Conservation (phyloP, 768 basidiomycete genomes). For the Phanerochaete sordida region DNA sequence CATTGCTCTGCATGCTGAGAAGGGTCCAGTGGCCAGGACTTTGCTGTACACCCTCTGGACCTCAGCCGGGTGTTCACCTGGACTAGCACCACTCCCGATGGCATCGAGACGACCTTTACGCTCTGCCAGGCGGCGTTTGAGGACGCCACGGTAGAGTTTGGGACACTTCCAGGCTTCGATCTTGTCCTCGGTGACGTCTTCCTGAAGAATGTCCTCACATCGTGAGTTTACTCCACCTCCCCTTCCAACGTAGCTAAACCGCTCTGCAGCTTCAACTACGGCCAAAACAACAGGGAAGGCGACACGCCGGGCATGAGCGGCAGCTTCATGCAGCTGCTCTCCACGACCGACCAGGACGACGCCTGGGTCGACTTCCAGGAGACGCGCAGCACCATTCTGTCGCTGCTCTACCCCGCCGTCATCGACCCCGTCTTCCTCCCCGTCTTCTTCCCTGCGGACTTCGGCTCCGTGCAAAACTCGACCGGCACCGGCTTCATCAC, state of each 20-base stretch:
- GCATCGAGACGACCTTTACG: constrained; percentile 10
- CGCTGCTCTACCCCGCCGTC: background rate
- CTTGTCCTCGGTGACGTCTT: constrained; percentile 31
- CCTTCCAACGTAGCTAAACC: background rate
- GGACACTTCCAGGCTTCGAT: constrained; percentile 16
- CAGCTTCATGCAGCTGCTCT: constrained; percentile 30
- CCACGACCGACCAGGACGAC: constrained; percentile 18
- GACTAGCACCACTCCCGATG: background rate
- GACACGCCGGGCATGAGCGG: constrained; percentile 7
- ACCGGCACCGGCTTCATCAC: background rate
- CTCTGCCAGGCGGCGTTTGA: constrained; percentile 15
- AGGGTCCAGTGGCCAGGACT: constrained; percentile 2
- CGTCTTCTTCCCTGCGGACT: background rate
- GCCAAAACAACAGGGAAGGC: constrained; percentile 1
- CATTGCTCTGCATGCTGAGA: no score
- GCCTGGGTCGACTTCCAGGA: background rate
- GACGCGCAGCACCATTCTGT: background rate
- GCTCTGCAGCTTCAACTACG: constrained; percentile 18
- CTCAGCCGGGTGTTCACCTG: constrained; percentile 12
- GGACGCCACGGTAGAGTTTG: background rate
- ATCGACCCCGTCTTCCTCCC: background rate
- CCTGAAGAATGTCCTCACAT: constrained; percentile 30
- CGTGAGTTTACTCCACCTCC: constrained; percentile 18
- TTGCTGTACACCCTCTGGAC: constrained; percentile 31
- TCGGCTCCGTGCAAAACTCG: background rate